Evolutionary conservation across 2,329 filamentous ascomycete species (phyloP).

Genomic region (Hymenoscyphus occultus): DNA sequence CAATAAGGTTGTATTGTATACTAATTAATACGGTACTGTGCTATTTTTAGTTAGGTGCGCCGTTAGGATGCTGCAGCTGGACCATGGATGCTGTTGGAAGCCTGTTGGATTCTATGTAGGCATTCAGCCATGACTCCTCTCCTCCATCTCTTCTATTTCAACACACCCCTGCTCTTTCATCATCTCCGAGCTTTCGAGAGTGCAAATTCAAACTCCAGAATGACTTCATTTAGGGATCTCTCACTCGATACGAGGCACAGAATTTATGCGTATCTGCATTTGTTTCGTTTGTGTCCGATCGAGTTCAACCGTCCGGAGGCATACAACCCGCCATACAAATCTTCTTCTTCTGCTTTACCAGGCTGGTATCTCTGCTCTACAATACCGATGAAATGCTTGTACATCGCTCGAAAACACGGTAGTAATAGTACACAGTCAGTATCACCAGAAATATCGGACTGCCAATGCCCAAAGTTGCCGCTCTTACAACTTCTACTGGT

Average conservation of each 20-base stretch:
- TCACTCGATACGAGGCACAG: constrained; percentile 1
- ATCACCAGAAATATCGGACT: constrained; percentile 2
- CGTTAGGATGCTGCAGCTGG: not conserved
- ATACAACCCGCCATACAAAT: not conserved
- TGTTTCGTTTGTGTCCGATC: constrained; percentile 6
- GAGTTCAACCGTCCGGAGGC: not conserved
- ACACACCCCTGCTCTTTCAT: not conserved
- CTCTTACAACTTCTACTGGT: constrained; percentile 1
- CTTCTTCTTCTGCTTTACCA: not conserved
- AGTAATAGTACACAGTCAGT: not conserved
- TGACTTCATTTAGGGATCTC: constrained; percentile 6
- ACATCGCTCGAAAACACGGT: not conserved
- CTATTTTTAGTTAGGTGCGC: not conserved
- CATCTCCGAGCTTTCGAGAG: not conserved
- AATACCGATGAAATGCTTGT: not conserved
- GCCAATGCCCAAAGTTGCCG: constrained; percentile 5
- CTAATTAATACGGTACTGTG: not conserved
- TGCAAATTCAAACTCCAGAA: not conserved
- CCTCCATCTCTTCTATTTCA: not conserved
- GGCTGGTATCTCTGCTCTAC: not conserved
- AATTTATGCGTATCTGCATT: constrained; percentile 4
- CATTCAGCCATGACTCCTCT: not conserved
- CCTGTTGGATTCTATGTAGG: not conserved
- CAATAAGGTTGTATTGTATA: too few relatives aligned
- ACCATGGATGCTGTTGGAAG: not conserved